phyloP scores from a whole-genome alignment of 2,329 filamentous ascomycete genomes.

The Ceratocystis destructans region DNA sequence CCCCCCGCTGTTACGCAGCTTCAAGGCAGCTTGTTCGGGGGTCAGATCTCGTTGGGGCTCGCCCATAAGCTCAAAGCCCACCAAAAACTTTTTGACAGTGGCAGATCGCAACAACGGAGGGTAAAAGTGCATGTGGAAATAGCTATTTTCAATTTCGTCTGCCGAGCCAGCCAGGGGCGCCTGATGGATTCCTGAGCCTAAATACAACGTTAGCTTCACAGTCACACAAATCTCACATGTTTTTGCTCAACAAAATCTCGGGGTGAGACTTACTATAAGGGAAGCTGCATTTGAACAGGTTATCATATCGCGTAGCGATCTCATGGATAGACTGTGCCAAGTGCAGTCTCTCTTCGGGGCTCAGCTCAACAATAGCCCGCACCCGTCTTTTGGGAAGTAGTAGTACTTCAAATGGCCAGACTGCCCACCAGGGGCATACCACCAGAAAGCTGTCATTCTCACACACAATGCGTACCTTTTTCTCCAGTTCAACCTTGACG shows the following conservation, averaged over 20 bases:
- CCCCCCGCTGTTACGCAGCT: conserved; percentile 61
- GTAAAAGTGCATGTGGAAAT: conserved; percentile 97
- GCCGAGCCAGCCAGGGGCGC: conserved; percentile 69
- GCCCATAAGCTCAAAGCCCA: conserved; percentile 91
- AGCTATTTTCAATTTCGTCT: conserved; percentile 75
- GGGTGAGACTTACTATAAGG: conserved; percentile 58
- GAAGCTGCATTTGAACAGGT: conserved; percentile 91
- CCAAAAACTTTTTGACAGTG: conserved; percentile 88
- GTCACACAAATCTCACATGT: background rate
- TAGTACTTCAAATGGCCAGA: conserved; percentile 95
- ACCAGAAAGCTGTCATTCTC: conserved; percentile 76
- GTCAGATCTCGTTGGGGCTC: conserved; percentile 98
- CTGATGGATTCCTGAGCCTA: conserved; percentile 87
- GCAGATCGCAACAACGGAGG: conserved; percentile 84
- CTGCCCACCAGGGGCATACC: conserved; percentile 93
- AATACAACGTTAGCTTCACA: conserved; percentile 20
- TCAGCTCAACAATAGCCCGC: conserved; percentile 70
- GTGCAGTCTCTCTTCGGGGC: conserved; percentile 51
- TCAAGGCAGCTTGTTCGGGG: conserved; percentile 79
- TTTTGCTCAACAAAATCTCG: background rate
- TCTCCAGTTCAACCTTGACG: conserved; percentile 64
- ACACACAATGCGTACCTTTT: conserved; percentile 70
- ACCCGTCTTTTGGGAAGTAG: conserved; percentile 74
- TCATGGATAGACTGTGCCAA: conserved; percentile 79
- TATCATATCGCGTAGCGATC: conserved; percentile 84